phyloP scores from a whole-genome alignment of 2,329 filamentous ascomycete genomes.

The Clarireedia paspali region DNA sequence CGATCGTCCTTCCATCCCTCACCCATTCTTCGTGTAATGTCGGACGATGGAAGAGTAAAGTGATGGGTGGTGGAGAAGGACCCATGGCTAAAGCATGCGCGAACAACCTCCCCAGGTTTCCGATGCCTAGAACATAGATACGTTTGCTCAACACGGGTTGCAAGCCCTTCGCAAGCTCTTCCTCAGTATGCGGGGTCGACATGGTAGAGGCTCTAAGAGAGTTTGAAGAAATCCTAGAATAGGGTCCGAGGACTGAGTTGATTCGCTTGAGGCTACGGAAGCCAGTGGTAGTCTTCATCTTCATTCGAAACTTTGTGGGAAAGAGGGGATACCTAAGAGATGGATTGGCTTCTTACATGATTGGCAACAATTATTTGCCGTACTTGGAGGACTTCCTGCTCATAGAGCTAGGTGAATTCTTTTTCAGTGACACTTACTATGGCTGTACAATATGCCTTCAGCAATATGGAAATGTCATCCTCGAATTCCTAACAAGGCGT shows the following conservation, averaged over 20 bases:
- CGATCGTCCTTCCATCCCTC: conserved; percentile 12
- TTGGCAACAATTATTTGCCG: not conserved
- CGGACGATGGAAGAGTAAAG: conserved; percentile 66
- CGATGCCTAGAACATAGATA: conserved; percentile 72
- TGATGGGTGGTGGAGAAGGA: conserved; percentile 59
- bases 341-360: not conserved
- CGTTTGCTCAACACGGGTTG: not conserved
- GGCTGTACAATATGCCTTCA: too few relatives aligned
- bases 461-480: too few relatives aligned
- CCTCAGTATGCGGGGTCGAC: not conserved
- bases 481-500: too few relatives aligned
- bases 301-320: not conserved
- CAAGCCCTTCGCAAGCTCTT: not conserved
- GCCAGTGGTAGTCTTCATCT: too few relatives aligned
- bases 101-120: conserved; percentile 74
- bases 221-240: too few relatives aligned
- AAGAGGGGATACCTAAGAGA: not conserved
- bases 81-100: conserved; percentile 58
- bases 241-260: too few relatives aligned
- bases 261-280: too few relatives aligned
- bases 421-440: too few relatives aligned
- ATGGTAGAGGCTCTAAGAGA: not conserved
- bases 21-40: conserved; percentile 43
- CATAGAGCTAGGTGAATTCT: too few relatives aligned
- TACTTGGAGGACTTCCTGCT: not conserved